phyloP scores from a whole-genome alignment of 345 rosid species.

The Salix brachista region DNA sequence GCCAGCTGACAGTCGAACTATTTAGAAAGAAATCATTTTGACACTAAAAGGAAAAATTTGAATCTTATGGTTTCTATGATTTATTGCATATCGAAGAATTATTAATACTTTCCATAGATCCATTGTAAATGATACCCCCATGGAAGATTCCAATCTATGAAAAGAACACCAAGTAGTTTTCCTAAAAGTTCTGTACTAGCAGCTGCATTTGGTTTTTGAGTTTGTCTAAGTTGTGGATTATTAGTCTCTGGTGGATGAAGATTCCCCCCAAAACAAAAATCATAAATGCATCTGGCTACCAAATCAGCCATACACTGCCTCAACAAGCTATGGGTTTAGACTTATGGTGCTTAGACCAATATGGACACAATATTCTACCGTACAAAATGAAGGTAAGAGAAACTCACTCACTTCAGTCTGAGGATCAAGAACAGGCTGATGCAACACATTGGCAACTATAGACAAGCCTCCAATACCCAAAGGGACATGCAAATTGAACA shows the following conservation, averaged over 20 bases:
- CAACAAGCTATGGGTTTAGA: neutral
- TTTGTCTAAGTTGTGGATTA: neutral
- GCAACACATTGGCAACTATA: constrained; percentile 51
- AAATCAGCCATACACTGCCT: neutral
- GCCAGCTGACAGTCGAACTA: neutral
- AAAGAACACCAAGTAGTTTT: neutral
- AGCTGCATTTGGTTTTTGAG: neutral
- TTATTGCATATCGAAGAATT: neutral
- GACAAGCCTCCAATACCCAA: constrained; percentile 82
- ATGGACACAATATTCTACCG: neutral
- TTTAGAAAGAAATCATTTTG: no score
- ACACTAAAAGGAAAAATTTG: neutral
- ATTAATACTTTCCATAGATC: neutral
- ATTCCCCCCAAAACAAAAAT: neutral
- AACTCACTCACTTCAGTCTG: constrained; percentile 55
- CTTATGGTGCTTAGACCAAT: neutral
- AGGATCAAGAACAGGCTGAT: constrained; percentile 59
- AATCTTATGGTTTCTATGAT: neutral
- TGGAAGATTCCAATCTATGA: neutral
- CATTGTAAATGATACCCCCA: neutral
- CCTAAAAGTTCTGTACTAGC: neutral
- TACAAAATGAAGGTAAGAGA: neutral
- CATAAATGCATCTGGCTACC: neutral
- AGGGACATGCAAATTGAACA: constrained; percentile 81
- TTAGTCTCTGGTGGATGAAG: neutral